Percentiles rank a stretch among this genome's conserved stretches.
phyloP scores from a whole-genome alignment of 257 asterid genomes.

The Vinca minor region DNA sequence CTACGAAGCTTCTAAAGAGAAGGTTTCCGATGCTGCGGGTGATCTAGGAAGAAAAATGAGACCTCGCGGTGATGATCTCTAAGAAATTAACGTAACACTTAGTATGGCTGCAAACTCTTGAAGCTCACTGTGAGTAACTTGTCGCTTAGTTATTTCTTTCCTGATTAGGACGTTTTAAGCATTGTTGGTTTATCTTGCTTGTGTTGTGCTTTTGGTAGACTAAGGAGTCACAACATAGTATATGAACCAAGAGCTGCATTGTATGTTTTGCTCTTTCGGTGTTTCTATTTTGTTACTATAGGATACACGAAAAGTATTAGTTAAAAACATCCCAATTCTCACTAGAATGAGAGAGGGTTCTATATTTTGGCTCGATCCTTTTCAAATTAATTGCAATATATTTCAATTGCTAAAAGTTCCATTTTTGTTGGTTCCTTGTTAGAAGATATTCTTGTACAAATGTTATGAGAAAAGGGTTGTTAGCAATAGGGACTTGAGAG shows the following conservation, averaged over 20 bases:
- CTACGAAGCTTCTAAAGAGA: slow-evolving; percentile 49
- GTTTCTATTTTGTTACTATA: background rate
- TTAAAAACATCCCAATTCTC: background rate
- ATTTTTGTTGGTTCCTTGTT: too few relatives aligned
- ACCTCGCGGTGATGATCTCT: slow-evolving; percentile 21
- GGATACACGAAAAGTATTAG: background rate
- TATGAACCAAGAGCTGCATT: background rate
- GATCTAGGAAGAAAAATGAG: slow-evolving; percentile 33
- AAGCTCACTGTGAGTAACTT: slow-evolving; percentile 3
- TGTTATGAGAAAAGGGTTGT: background rate
- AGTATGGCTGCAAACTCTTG: background rate
- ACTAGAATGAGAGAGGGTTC: background rate
- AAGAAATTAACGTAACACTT: slow-evolving; percentile 9
- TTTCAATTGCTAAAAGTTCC: background rate
- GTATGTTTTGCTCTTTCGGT: background rate
- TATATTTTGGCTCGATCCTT: background rate
- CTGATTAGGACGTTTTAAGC: background rate
- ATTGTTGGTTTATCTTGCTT: background rate
- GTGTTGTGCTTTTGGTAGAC: background rate
- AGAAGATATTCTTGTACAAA: too few relatives aligned
- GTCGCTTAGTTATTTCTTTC: background rate
- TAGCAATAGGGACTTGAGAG: background rate
- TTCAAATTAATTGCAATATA: background rate
- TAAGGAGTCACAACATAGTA: background rate
- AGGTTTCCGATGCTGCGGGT: slow-evolving; percentile 38